Percentiles rank a stretch among this genome's conserved stretches.
Evolutionary conservation across 1,139 yeast genomes (phyloP).

Genomic region (Candida anutae): DNA sequence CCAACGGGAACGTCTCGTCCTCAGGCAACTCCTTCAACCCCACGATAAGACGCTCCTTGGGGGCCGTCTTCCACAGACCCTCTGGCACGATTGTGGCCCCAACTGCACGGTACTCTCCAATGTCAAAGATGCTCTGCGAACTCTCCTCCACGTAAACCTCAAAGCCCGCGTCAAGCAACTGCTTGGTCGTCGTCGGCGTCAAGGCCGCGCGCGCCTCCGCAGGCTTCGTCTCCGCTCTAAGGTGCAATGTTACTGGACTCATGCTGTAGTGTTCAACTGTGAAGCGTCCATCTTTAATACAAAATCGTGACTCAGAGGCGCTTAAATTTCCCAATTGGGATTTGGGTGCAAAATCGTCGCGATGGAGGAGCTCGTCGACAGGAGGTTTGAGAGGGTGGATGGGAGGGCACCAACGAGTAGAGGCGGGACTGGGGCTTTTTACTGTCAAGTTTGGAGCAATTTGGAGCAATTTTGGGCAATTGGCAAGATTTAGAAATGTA

Average conservation of each 20-base stretch:
- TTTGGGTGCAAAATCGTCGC: too few species aligned
- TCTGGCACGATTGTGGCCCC: slow-evolving; percentile 89
- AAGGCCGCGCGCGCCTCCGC: slow-evolving; percentile 95
- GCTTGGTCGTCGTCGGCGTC: slow-evolving; percentile 85
- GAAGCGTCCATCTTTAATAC: too few species aligned
- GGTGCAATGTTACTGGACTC: slow-evolving; percentile 58
- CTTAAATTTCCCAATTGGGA: too few species aligned
- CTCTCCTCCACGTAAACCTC: slow-evolving; percentile 82
- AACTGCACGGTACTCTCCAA: slow-evolving; percentile 64
- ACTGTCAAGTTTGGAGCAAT: too few species aligned
- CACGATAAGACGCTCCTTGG: slow-evolving; percentile 77
- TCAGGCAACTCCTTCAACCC: slow-evolving; percentile 97
- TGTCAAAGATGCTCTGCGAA: slow-evolving; percentile 70
- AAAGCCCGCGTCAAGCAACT: slow-evolving; percentile 81
- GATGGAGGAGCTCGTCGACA: too few species aligned
- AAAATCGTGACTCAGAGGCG: too few species aligned
- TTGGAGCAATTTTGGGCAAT: too few species aligned
- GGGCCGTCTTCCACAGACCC: slow-evolving; percentile 90
- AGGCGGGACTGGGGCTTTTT: too few species aligned
- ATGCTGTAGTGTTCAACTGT: too few species aligned
- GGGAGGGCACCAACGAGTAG: too few species aligned
- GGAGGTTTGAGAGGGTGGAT: too few species aligned
- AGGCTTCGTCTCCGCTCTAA: slow-evolving; percentile 96
- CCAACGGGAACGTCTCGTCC: slow-evolving; percentile 78
- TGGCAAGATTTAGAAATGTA: too few species aligned